Conservation (phyloP, 164 flowering plant species). For the Aristolochia californica region DNA sequence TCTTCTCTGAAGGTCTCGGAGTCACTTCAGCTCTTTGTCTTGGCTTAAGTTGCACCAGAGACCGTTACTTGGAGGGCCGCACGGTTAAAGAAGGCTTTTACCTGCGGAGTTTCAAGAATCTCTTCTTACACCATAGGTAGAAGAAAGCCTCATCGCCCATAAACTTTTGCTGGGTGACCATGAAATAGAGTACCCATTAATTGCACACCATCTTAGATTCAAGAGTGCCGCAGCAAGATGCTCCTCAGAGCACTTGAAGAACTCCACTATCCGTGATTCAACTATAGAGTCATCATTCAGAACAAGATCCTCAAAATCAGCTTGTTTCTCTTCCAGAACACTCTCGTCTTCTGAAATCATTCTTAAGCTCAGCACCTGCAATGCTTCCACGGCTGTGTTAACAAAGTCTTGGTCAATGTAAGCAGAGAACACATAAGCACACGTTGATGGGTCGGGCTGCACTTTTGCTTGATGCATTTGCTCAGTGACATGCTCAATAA, state of each 20-base stretch:
- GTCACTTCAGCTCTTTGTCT: too few species aligned
- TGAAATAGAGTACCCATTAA: slow-evolving; percentile 35
- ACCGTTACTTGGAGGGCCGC: too few species aligned
- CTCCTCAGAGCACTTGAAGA: slow-evolving; percentile 29
- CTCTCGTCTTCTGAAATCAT: slow-evolving; percentile 52
- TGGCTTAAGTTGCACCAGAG: too few species aligned
- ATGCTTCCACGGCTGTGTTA: slow-evolving; percentile 68
- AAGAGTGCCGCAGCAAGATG: slow-evolving; percentile 45
- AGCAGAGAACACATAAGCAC: slow-evolving; percentile 48
- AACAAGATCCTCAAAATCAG: slow-evolving; percentile 28
- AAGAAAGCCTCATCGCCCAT: slow-evolving; percentile 61
- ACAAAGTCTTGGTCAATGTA: slow-evolving; percentile 34
- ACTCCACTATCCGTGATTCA: slow-evolving; percentile 34
- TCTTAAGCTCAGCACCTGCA: slow-evolving; percentile 73
- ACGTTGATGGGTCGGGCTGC: slow-evolving; percentile 76
- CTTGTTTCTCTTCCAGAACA: slow-evolving; percentile 22
- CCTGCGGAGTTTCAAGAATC: too few species aligned
- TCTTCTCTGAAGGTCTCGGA: too few species aligned
- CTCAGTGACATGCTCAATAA: slow-evolving; percentile 58
- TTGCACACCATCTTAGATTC: slow-evolving; percentile 77
- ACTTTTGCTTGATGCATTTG: slow-evolving; percentile 55
- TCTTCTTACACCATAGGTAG: background rate
- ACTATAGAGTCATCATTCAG: slow-evolving; percentile 43
- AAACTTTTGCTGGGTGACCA: slow-evolving; percentile 52
- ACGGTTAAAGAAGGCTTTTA: too few species aligned